Base-by-base conservation (phyloP, 208 protist species). In the Borovskyia barvae region DNA sequence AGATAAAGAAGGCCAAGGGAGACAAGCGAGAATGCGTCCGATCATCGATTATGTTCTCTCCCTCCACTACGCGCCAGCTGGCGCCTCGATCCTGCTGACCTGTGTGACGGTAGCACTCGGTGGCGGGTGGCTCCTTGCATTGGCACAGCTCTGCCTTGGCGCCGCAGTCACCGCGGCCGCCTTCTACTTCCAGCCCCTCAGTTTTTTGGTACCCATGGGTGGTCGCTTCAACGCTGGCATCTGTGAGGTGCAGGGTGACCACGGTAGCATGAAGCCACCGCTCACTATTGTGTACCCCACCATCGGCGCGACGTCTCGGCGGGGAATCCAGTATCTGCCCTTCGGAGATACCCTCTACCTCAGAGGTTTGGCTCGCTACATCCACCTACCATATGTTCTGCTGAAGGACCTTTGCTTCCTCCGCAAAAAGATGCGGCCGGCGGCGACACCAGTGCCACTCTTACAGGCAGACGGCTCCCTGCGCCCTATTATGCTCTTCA, bases 281-380 rank as follows among this genome's bases (percentile, higher is more conserved):
- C 12, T 95, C 42, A 80, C 76, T 5, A 47, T 85, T 1, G 84
- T 86, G 46, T 91, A 92, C 61, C 88, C 88, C 3, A 85, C 78
- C 2, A 68, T 49, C 19, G 35, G 39, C 17, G 43, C 28, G 1
- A 48, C 71, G 9, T 19, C 35, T 4, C 19, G n/a, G 1, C 40
- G 50, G 32, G 33, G 48, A 19, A 68, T 65, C 7, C 48, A 36
- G 7, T 93, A 84, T 62, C 12, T 95, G 4, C 85, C 85, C 0
- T 92, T 89, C 42, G 36, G 57, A 19, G 89, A 95, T 45, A 24
- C 32, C 9, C 40, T 69, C 19, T 95, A 83, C 58, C 15, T 90
- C 4, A 52, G 48, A 6, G 89, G 85, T 1, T 61, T 95, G 39
- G 70, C 85, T 19, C 25, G 33, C 5, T 89, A 88, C 46, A 70